A percentile compares a stretch with the other conserved stretches of the same genome.
These are phyloP conservation scores for Polytolypa hystricis DNA, from an alignment of 2,329 filamentous ascomycete species.

Conservation along the genomic window DNA sequence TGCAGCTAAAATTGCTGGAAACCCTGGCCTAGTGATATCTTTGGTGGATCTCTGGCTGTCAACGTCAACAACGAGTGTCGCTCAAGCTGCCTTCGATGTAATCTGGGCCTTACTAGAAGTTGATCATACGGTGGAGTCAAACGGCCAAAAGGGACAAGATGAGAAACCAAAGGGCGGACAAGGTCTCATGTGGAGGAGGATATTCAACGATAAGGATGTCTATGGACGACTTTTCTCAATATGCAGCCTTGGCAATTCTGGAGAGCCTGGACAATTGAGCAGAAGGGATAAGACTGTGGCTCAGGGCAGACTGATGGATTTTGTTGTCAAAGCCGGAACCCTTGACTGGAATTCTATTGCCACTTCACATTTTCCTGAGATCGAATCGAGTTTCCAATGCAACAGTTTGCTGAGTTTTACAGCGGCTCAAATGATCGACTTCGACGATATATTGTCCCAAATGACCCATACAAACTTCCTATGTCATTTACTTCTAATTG, in stretches of 20 bases:
- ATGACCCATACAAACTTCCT: constrained; percentile 49
- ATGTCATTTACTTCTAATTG: constrained; percentile 40
- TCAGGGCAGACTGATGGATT: constrained; percentile 49
- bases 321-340: constrained; percentile 42
- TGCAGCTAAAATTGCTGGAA: constrained; percentile 47
- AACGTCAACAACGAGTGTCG: constrained; percentile 44
- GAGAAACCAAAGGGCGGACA: constrained; percentile 29
- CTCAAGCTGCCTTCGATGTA: constrained; percentile 42
- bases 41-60: constrained; percentile 50
- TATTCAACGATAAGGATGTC: constrained; percentile 50
- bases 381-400: constrained; percentile 36
- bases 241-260: constrained; percentile 35
- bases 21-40: constrained; percentile 43
- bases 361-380: constrained; percentile 39
- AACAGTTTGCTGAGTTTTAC: constrained; percentile 45
- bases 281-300: constrained; percentile 47
- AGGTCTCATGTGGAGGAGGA: constrained; percentile 49
- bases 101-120: constrained; percentile 43
- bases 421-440: constrained; percentile 45
- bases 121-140: constrained; percentile 26
- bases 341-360: constrained; percentile 46
- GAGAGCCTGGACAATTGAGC: constrained; percentile 29
- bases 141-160: constrained; percentile 14
- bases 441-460: constrained; percentile 49
- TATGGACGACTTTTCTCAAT: constrained; percentile 46